Conservation (phyloP, 192 early-diverging fungal genomes). For the Obelidium mucronatum region DNA sequence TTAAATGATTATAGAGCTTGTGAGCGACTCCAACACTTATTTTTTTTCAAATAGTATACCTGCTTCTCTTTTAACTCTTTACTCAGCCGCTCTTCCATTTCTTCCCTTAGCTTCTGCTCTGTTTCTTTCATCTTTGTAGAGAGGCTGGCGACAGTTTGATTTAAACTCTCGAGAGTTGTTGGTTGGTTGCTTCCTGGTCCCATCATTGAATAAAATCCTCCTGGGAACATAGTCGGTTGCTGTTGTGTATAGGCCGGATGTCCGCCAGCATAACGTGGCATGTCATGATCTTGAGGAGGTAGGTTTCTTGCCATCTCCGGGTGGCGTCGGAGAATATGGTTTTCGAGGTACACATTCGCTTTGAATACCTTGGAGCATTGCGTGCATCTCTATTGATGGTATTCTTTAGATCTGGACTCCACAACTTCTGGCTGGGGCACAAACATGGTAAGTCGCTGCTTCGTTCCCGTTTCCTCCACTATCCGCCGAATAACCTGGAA, state of each 20-base stretch:
- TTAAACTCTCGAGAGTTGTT: constrained; percentile 25
- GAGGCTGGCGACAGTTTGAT: constrained; percentile 30
- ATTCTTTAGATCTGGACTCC: not conserved
- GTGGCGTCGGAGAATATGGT: constrained; percentile 54
- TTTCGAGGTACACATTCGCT: constrained; percentile 41
- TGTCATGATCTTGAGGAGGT: constrained; percentile 14
- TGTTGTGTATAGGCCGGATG: not conserved
- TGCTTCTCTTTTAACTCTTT: constrained; percentile 41
- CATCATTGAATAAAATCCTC: constrained; percentile 1
- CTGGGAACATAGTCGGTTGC: constrained; percentile 6
- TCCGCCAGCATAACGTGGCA: not conserved
- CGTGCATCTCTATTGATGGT: constrained; percentile 43
- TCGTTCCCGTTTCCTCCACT: constrained; percentile 13
- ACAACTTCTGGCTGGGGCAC: not conserved
- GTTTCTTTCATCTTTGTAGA: constrained; percentile 35
- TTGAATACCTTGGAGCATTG: constrained; percentile 58
- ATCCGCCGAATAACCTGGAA: constrained; percentile 35
- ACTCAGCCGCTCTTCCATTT: constrained; percentile 47
- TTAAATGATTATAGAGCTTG: not conserved
- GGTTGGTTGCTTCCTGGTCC: not conserved
- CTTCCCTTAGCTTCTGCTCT: constrained; percentile 35
- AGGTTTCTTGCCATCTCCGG: constrained; percentile 28
- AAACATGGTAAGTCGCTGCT: constrained; percentile 32
- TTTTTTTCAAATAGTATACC: constrained; percentile 14
- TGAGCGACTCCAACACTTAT: not conserved